These are phyloP conservation scores for Microbotryum violaceum DNA, from an alignment of 1,284 basidiomycete species.

Conservation along the genomic window DNA sequence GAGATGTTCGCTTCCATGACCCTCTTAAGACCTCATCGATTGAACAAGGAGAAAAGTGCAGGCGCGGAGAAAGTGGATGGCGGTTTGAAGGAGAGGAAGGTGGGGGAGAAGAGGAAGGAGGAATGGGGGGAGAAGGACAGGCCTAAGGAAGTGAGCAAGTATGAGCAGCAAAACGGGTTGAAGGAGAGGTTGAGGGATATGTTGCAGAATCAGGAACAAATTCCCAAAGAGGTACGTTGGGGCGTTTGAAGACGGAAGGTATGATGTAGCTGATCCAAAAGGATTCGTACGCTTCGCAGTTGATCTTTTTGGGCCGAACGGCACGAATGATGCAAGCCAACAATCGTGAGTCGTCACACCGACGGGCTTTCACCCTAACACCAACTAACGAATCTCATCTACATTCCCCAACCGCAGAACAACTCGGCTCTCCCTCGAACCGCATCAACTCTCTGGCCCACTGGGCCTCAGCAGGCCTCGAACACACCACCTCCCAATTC, in stretches of 20 bases:
- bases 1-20: slow-evolving; percentile 53
- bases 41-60: slow-evolving; percentile 34
- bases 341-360: slow-evolving; percentile 42
- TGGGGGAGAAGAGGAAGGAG: slow-evolving; percentile 34
- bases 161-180: slow-evolving; percentile 45
- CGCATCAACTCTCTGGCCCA: slow-evolving; percentile 63
- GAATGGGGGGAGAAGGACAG: slow-evolving; percentile 20
- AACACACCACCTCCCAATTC: slow-evolving; percentile 37
- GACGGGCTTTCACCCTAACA: neutral
- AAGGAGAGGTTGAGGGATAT: slow-evolving; percentile 46
- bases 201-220: slow-evolving; percentile 47
- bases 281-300: slow-evolving; percentile 49
- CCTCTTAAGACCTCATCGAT: slow-evolving; percentile 34
- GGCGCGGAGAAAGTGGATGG: slow-evolving; percentile 39
- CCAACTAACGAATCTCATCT: neutral
- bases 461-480: slow-evolving; percentile 45
- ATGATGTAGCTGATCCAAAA: neutral
- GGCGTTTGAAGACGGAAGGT: neutral
- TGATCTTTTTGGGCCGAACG: slow-evolving; percentile 74
- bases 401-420: slow-evolving; percentile 1
- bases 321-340: slow-evolving; percentile 58
- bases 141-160: slow-evolving; percentile 33
- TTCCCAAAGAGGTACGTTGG: slow-evolving; percentile 41
- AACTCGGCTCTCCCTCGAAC: slow-evolving; percentile 77
- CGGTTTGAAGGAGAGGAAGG: slow-evolving; percentile 46